Evolutionary conservation across 2,329 filamentous ascomycete genomes (phyloP).

Genomic region (Septoria linicola): DNA sequence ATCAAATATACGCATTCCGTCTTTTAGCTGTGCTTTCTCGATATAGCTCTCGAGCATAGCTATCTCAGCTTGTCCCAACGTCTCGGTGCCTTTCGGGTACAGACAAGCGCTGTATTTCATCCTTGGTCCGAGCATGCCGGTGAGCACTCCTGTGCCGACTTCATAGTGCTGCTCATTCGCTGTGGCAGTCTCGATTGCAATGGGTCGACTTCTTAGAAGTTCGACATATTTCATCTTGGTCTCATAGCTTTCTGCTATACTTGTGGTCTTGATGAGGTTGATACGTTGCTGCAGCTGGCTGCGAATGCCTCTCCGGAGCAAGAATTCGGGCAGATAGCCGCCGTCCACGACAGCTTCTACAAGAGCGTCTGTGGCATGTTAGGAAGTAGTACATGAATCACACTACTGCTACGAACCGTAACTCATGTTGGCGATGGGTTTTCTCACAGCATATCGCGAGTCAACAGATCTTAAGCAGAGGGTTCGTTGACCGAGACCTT

Average conservation of each 20-base stretch:
- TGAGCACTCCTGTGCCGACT: conserved; percentile 64
- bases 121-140: conserved; percentile 61
- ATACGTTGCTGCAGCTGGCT: conserved; percentile 64
- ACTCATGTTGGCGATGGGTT: no score
- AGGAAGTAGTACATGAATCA: neutral
- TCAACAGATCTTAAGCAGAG: no score
- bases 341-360: conserved; percentile 62
- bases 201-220: conserved; percentile 58
- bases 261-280: conserved; percentile 53
- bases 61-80: conserved; percentile 64
- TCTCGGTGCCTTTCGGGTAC: conserved; percentile 63
- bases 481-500: no score
- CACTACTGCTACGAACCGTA: no score
- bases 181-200: conserved; percentile 65
- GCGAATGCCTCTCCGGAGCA: conserved; percentile 66
- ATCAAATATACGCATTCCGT: conserved; percentile 63
- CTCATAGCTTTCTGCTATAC: conserved; percentile 54
- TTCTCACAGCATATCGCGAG: no score
- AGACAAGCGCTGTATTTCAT: conserved; percentile 73
- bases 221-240: conserved; percentile 65
- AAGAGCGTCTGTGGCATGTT: conserved; percentile 32
- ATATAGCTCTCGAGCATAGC: conserved; percentile 66
- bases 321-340: conserved; percentile 61
- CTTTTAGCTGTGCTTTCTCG: conserved; percentile 57
- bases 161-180: conserved; percentile 73